Evolutionary conservation across 768 basidiomycete genomes (phyloP).

Genomic region (Lentinula aciculospora): DNA sequence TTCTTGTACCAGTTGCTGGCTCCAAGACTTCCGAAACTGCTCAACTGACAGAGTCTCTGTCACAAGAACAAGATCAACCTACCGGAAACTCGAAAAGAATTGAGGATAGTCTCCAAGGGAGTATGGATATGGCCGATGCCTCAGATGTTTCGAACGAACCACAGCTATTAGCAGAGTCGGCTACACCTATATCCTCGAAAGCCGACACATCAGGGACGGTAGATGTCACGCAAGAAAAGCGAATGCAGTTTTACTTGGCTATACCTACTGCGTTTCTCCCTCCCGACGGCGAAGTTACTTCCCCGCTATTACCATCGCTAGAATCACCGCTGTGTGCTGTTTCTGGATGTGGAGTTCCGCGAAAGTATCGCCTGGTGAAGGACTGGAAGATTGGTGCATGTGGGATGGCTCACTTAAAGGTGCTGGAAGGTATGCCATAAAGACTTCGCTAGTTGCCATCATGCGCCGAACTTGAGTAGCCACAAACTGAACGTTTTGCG

Average conservation of each 20-base stretch:
- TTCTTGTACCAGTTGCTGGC: neutral
- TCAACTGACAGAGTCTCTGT: neutral
- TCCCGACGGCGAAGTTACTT: neutral
- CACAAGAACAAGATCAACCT: neutral
- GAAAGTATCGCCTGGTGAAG: slow-evolving; percentile 5
- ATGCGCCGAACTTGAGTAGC: too few relatives aligned
- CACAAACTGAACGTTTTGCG: neutral
- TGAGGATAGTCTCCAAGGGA: neutral
- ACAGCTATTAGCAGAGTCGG: neutral
- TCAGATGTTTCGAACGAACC: neutral
- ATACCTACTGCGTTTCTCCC: slow-evolving; percentile 2
- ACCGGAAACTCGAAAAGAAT: neutral
- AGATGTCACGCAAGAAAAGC: neutral
- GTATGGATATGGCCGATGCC: neutral
- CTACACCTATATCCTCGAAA: neutral
- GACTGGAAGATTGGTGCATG: slow-evolving; percentile 8
- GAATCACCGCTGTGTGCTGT: slow-evolving; percentile 6
- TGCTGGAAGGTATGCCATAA: neutral
- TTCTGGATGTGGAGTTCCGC: neutral
- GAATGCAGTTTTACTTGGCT: neutral
- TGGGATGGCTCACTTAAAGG: slow-evolving; percentile 6
- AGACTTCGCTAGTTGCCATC: neutral
- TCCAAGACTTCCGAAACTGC: neutral
- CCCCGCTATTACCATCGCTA: neutral
- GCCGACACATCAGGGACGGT: too few relatives aligned